Conservation (phyloP, 495 filamentous ascomycete genomes). For the Copromyces sp. region DNA sequence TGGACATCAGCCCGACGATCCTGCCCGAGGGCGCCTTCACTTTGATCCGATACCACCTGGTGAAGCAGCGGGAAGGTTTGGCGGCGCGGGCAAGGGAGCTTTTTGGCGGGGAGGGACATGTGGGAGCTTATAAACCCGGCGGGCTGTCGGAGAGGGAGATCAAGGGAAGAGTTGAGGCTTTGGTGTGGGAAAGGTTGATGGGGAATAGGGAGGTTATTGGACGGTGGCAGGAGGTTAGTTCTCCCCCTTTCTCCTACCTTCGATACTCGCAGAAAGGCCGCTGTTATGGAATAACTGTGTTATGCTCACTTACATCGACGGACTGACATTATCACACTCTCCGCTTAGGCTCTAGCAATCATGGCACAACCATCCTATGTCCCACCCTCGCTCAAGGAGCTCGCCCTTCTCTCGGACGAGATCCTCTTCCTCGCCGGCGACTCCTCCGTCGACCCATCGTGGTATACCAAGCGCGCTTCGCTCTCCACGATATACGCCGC, state of each 20-base stretch:
- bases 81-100: constrained; percentile 20
- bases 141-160: constrained; percentile 25
- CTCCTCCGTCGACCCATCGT: constrained; percentile 64
- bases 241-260: not conserved
- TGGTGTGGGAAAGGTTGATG: constrained; percentile 62
- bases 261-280: not conserved
- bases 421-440: constrained; percentile 81
- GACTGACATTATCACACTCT: not conserved
- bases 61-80: constrained; percentile 46
- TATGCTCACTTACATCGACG: not conserved
- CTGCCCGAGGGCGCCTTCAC: constrained; percentile 72
- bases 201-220: constrained; percentile 61
- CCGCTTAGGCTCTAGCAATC: constrained; percentile 65
- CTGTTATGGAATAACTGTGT: not conserved
- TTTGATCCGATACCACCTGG: constrained; percentile 73
- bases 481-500: constrained; percentile 74
- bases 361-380: constrained; percentile 75
- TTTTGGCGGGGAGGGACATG: constrained; percentile 9
- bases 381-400: constrained; percentile 65
- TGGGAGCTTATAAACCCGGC: constrained; percentile 28
- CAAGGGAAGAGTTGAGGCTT: constrained; percentile 36
- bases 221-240: constrained; percentile 74
- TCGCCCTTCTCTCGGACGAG: constrained; percentile 74
- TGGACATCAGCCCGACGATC: constrained; percentile 74
- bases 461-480: constrained; percentile 83